Conservation (phyloP, 305 asterid species). For the Vinca major region DNA sequence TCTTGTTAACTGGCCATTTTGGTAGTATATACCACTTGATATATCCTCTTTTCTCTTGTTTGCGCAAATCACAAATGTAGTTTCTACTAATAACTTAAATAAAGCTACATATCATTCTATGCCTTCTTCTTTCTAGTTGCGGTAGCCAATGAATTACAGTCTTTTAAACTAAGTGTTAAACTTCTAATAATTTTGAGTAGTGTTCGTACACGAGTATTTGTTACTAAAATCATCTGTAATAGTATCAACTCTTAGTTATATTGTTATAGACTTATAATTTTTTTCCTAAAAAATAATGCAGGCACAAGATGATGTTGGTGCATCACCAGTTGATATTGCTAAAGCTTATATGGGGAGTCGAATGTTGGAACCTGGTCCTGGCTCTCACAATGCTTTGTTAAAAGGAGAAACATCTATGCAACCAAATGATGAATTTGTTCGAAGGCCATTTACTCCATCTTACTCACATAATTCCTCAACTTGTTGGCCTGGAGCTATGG, state of each 20-base stretch:
- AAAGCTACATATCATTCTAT: no score
- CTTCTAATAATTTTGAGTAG: background rate
- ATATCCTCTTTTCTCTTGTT: background rate
- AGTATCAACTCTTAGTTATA: background rate
- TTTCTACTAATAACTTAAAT: background rate
- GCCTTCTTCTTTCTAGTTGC: background rate
- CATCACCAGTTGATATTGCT: constrained; percentile 89
- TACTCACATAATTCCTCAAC: constrained; percentile 52
- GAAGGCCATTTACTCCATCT: constrained; percentile 40
- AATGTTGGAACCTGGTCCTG: constrained; percentile 40
- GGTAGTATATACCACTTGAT: background rate
- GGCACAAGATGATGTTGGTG: constrained; percentile 62
- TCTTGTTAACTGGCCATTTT: background rate
- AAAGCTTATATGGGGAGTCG: constrained; percentile 87
- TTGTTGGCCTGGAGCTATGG: constrained; percentile 79
- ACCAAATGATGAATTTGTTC: constrained; percentile 33
- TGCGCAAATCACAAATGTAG: background rate
- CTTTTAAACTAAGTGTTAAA: background rate
- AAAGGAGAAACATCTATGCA: constrained; percentile 32
- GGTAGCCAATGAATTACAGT: background rate
- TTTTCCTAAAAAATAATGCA: constrained; percentile 25
- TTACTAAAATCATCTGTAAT: background rate
- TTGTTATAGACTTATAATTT: background rate
- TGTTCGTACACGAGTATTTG: background rate
- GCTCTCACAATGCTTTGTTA: constrained; percentile 23